These are phyloP conservation scores for Spathaspora girioi DNA, from an alignment of 805 yeast genomes.

Conservation along the genomic window DNA sequence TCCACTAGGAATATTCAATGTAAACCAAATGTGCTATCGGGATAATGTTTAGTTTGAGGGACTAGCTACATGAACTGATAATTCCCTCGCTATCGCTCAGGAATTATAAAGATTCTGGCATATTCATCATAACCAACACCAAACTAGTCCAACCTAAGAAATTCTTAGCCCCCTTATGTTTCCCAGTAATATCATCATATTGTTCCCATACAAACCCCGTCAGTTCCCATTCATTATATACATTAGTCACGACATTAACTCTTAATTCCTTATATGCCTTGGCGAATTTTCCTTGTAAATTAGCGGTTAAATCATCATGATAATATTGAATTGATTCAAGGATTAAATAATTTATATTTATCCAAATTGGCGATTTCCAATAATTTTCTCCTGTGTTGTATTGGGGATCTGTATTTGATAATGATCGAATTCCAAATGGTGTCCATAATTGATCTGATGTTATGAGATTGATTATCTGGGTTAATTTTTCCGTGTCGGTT, in stretches of 20 bases:
- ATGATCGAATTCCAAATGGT: slow-evolving; percentile 73
- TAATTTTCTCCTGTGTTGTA: slow-evolving; percentile 85
- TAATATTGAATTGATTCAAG: slow-evolving; percentile 69
- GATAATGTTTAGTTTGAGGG: no score
- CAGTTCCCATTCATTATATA: slow-evolving; percentile 61
- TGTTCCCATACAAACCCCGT: slow-evolving; percentile 92
- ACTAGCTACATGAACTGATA: no score
- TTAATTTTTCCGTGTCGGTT: slow-evolving; percentile 41
- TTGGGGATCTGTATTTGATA: slow-evolving; percentile 60
- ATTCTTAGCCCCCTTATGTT: slow-evolving; percentile 77
- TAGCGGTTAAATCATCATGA: slow-evolving; percentile 13
- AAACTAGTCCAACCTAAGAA: slow-evolving; percentile 94
- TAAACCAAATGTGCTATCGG: no score
- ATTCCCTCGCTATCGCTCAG: no score
- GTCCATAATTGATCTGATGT: slow-evolving; percentile 71
- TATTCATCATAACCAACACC: slow-evolving; percentile 74
- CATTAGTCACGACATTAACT: slow-evolving; percentile 62
- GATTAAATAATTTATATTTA: slow-evolving; percentile 81
- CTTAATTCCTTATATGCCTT: slow-evolving; percentile 57
- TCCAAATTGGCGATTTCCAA: slow-evolving; percentile 96
- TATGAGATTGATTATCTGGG: slow-evolving; percentile 52
- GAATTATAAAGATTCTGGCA: slow-evolving; percentile 53
- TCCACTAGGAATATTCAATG: no score
- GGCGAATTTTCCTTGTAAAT: slow-evolving; percentile 35
- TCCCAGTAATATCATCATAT: slow-evolving; percentile 74